Conservation (phyloP, 225 moss, liverwort and hornwort genomes). For the Straminergon stramineum region DNA sequence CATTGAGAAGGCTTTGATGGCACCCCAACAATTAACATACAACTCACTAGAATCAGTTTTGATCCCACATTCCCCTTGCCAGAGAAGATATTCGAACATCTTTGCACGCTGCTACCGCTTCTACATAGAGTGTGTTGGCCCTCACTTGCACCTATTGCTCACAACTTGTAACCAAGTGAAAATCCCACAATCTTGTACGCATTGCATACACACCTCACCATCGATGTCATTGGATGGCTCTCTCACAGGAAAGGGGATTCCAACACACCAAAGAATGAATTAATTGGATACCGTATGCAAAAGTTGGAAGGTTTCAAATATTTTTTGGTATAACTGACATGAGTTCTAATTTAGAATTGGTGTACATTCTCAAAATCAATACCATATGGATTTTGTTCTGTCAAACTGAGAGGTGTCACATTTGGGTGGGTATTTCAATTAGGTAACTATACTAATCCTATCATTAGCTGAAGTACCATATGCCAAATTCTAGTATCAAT, state of each 20-base stretch:
- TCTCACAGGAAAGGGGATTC: not conserved
- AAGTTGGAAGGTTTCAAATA: not conserved
- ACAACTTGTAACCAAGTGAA: conserved; percentile 61
- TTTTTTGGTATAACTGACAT: not conserved
- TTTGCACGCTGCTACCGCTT: not conserved
- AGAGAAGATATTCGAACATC: conserved; percentile 43
- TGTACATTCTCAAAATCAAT: not conserved
- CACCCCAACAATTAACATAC: conserved; percentile 55
- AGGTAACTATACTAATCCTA: too few species aligned
- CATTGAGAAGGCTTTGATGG: conserved; percentile 39
- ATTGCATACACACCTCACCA: conserved; percentile 12
- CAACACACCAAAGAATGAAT: not conserved
- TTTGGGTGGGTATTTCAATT: not conserved
- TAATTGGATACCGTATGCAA: not conserved
- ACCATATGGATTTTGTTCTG: not conserved
- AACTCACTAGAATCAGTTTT: conserved; percentile 29
- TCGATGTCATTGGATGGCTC: not conserved
- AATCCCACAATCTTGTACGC: conserved; percentile 65
- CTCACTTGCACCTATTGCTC: not conserved
- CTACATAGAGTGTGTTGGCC: not conserved
- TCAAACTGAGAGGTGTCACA: not conserved
- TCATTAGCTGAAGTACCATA: not conserved
- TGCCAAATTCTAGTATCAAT: not conserved
- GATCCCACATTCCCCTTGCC: conserved; percentile 41
- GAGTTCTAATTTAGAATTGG: not conserved